phyloP scores from a whole-genome alignment of 2,329 filamentous ascomycete genomes.

The Grosmannia penicillata region DNA sequence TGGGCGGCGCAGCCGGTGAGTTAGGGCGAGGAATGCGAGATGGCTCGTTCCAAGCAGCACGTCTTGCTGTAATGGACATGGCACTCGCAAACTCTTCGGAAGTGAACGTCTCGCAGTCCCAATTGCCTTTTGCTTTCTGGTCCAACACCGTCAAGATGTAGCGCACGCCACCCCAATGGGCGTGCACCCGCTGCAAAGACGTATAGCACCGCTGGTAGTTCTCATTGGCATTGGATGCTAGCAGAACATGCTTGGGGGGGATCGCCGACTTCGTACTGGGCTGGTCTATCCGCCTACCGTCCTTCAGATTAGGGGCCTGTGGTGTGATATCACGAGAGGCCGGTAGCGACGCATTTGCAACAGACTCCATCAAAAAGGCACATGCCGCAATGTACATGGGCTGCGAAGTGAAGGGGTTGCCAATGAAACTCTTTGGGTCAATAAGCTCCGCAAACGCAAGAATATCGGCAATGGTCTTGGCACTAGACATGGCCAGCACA shows the following conservation, averaged over 20 bases:
- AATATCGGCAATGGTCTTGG: slow-evolving; percentile 84
- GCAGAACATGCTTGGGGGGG: slow-evolving; percentile 51
- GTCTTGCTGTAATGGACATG: too few species aligned
- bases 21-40: too few species aligned
- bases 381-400: slow-evolving; percentile 87
- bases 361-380: slow-evolving; percentile 74
- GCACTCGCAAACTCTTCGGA: slow-evolving; percentile 66
- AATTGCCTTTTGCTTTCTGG: slow-evolving; percentile 76
- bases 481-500: slow-evolving; percentile 72
- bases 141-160: slow-evolving; percentile 80
- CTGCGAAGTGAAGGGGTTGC: slow-evolving; percentile 80
- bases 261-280: slow-evolving; percentile 12
- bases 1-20: slow-evolving; percentile 37
- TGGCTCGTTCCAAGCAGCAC: too few species aligned
- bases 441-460: slow-evolving; percentile 74
- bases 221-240: slow-evolving; percentile 69
- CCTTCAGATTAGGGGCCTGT: slow-evolving; percentile 11
- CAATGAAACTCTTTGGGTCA: slow-evolving; percentile 71
- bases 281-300: background rate
- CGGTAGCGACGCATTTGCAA: slow-evolving; percentile 51
- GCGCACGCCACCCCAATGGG: slow-evolving; percentile 74
- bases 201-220: slow-evolving; percentile 83
- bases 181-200: slow-evolving; percentile 64
- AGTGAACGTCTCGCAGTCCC: slow-evolving; percentile 56
- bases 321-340: slow-evolving; percentile 46